phyloP scores from a whole-genome alignment of 371 early-diverging fungal species.

The Vairimorpha necatrix region DNA sequence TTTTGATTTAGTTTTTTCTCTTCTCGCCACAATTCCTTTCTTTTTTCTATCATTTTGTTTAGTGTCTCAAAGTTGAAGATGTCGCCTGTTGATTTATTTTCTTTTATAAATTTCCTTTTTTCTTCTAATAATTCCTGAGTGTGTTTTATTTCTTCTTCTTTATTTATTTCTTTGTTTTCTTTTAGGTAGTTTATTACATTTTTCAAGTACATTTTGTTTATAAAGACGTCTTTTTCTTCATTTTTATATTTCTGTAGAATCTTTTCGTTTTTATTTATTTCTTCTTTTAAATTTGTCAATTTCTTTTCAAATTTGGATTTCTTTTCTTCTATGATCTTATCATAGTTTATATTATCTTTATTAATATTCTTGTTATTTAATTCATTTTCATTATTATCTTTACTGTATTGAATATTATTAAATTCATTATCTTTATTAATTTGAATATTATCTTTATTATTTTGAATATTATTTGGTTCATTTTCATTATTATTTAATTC shows the following conservation, averaged over 20 bases:
- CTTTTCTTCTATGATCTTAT: background rate
- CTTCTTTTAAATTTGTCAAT: slow-evolving; percentile 43
- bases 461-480: too few species aligned
- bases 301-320: slow-evolving; percentile 29
- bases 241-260: background rate
- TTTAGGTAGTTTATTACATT: slow-evolving; percentile 17
- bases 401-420: too few species aligned
- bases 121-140: background rate
- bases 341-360: background rate
- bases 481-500: slow-evolving; percentile 54
- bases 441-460: slow-evolving; percentile 10
- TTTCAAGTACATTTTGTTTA: background rate
- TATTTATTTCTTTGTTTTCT: background rate
- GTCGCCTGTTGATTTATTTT: slow-evolving; percentile 5
- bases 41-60: slow-evolving; percentile 22
- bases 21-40: slow-evolving; percentile 54
- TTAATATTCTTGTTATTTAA: background rate
- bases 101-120: slow-evolving; percentile 7
- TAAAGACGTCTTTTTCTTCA: slow-evolving; percentile 16
- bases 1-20: slow-evolving; percentile 34
- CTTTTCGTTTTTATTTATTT: background rate
- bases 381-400: too few species aligned
- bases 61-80: slow-evolving; percentile 3
- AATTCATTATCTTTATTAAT: too few species aligned
- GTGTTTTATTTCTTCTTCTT: background rate